Conservation (phyloP, 345 rosid genomes). For the Conringia planisiliqua region DNA sequence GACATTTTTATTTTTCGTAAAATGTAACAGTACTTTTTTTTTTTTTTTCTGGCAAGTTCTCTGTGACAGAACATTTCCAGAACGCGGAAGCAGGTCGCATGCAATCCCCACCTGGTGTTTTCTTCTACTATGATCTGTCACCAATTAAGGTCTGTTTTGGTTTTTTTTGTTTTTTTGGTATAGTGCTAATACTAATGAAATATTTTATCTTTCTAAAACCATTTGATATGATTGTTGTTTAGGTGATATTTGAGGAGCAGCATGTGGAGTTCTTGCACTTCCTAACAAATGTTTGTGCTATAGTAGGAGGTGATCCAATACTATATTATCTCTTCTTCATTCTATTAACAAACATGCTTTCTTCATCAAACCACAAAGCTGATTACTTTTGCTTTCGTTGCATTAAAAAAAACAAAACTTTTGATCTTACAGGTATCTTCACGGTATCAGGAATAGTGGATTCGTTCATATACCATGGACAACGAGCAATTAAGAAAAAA, state of each 20-base stretch:
- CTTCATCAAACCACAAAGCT: not conserved
- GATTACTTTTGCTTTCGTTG: not conserved
- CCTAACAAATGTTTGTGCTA: conserved; percentile 75
- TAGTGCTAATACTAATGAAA: not conserved
- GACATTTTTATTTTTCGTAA: not conserved
- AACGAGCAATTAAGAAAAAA: conserved; percentile 79
- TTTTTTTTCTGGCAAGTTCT: conserved; percentile 45
- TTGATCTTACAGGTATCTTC: conserved; percentile 49
- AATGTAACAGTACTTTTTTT: not conserved
- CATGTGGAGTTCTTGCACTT: conserved; percentile 81
- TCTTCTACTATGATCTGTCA: conserved; percentile 86
- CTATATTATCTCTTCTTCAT: not conserved
- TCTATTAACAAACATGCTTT: not conserved
- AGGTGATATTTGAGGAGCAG: conserved; percentile 76
- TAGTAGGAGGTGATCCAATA: conserved; percentile 59
- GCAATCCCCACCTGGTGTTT: conserved; percentile 63
- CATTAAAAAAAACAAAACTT: not conserved
- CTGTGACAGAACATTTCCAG: conserved; percentile 86
- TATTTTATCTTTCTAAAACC: not conserved
- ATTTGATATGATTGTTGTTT: not conserved
- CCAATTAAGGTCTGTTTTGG: conserved; percentile 64
- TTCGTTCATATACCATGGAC: conserved; percentile 78
- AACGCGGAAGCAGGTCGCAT: conserved; percentile 43
- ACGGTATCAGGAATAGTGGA: conserved; percentile 82
- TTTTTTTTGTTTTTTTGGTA: not conserved